Percentiles rank a stretch among this genome's conserved stretches.
Conservation (phyloP, 495 filamentous ascomycete genomes). For the Penicillium coffeae region DNA sequence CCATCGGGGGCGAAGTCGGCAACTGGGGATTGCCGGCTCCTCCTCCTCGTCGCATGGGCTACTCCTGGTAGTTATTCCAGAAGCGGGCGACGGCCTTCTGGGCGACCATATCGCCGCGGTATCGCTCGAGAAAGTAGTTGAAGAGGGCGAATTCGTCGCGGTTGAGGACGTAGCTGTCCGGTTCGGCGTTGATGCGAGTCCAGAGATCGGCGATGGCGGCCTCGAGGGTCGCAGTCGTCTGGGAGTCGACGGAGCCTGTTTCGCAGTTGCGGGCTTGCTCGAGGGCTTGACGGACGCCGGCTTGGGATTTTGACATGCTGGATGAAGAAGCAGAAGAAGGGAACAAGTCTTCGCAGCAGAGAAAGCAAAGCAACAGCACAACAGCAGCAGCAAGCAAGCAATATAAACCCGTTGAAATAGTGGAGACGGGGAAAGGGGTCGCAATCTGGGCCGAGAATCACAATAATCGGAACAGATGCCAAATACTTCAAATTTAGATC, state of each 20-base stretch:
- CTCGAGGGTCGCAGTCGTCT: constrained; percentile 52
- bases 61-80: constrained; percentile 37
- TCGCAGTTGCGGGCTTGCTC: constrained; percentile 64
- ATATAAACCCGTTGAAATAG: constrained; percentile 15
- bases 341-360: background rate
- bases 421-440: background rate
- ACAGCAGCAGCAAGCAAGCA: too few relatives aligned
- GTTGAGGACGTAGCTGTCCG: constrained; percentile 61
- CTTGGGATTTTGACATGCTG: too few relatives aligned
- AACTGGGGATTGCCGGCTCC: too few relatives aligned
- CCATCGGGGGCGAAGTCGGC: too few relatives aligned
- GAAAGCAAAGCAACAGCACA: constrained; percentile 7
- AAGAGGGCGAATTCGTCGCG: constrained; percentile 73
- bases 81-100: constrained; percentile 45
- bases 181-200: constrained; percentile 54
- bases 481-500: constrained; percentile 8
- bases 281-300: constrained; percentile 45
- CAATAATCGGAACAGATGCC: background rate
- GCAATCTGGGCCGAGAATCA: constrained; percentile 9
- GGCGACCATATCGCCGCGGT: constrained; percentile 37
- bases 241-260: constrained; percentile 51
- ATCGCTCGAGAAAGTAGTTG: constrained; percentile 65
- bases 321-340: background rate
- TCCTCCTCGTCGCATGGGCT: background rate
- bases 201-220: constrained; percentile 56